Base-by-base conservation (phyloP, 495 filamentous ascomycete species). In the Aspergillus ostianus region DNA sequence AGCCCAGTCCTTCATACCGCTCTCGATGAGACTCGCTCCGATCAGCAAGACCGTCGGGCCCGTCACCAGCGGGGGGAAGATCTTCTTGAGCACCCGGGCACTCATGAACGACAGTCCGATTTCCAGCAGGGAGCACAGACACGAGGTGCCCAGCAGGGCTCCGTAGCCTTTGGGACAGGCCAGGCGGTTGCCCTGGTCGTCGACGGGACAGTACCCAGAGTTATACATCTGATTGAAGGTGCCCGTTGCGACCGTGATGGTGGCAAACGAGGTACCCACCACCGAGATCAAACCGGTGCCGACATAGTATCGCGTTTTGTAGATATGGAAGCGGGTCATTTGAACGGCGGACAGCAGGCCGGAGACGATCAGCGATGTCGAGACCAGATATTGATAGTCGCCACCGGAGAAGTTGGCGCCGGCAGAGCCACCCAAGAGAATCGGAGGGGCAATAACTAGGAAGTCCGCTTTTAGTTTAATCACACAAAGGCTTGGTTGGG, bases 1-100 rank as follows among this genome's bases (percentile, higher is more conserved):
- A 17, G 87, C 89, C 93, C 93, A 96, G 69, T 91, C 83, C 66
- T 89, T 73, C 72, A 97, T 90, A 17, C 88, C 90, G 48, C 84
- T 84, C 64, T 87, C 64, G 68, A 97, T 89, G 27, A 96, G 80
- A 46, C 81, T 78, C 53, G 92, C 84, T 53, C 91, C 87, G 53
- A 91, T 90, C 52, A 94, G 79, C 67, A 89, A 84, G 41, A 94
- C 90, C 0, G 90, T 93, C 4, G 83, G 90, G 6, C 92, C 92
- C 10, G 92, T 97, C 47, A 97, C 91, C 45, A 97, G 80, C 0
- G 91, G 92, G 41, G 92, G 92, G 75, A 97, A 96, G 67, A 96
- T 80, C 64, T 81, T 85, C 62, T 91, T 84, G 56, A 96, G 79
- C 46, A 87, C 64, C 47, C 68, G 73, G 15, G 89, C 88, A 59